Percentiles rank a stretch among this genome's conserved stretches.
Conservation (phyloP, 2,329 filamentous ascomycete species). For the Ploettnerulaceae sp. region DNA sequence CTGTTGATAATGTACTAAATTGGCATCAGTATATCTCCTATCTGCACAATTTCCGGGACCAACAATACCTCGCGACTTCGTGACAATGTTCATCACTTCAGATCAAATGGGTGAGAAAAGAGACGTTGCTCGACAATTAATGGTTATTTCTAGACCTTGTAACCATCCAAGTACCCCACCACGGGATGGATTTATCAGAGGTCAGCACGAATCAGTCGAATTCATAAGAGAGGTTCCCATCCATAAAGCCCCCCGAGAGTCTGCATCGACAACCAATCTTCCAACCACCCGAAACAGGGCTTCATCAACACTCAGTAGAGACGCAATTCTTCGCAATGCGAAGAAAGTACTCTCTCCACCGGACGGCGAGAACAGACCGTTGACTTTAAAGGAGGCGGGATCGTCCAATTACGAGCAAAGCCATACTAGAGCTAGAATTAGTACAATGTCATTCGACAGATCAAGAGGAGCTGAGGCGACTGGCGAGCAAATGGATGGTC, state of each 20-base stretch:
- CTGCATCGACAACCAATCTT: conserved; percentile 43
- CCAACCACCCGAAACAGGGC: conserved; percentile 33
- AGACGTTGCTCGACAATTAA: conserved; percentile 61
- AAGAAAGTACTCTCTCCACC: conserved; percentile 25
- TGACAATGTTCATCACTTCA: conserved; percentile 71
- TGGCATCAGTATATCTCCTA: conserved; percentile 65
- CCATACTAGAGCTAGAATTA: conserved; percentile 34
- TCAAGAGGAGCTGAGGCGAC: conserved; percentile 36
- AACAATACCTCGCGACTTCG: conserved; percentile 81
- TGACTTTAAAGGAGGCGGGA: neutral
- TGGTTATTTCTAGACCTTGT: conserved; percentile 84
- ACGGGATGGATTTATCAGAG: conserved; percentile 70
- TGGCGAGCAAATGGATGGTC: conserved; percentile 33
- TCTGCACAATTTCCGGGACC: conserved; percentile 89
- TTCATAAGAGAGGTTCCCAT: conserved; percentile 78
- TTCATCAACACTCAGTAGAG: conserved; percentile 35
- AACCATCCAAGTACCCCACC: conserved; percentile 67
- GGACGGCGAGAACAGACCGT: conserved; percentile 11
- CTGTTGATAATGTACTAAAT: neutral
- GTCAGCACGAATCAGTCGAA: conserved; percentile 87
- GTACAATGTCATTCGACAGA: conserved; percentile 40
- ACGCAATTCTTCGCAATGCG: conserved; percentile 42
- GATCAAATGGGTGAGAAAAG: conserved; percentile 30
- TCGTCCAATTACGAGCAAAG: conserved; percentile 18
- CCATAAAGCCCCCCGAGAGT: conserved; percentile 38